Conservation (phyloP, 2,329 filamentous ascomycete species). For the Fusarium algeriense region DNA sequence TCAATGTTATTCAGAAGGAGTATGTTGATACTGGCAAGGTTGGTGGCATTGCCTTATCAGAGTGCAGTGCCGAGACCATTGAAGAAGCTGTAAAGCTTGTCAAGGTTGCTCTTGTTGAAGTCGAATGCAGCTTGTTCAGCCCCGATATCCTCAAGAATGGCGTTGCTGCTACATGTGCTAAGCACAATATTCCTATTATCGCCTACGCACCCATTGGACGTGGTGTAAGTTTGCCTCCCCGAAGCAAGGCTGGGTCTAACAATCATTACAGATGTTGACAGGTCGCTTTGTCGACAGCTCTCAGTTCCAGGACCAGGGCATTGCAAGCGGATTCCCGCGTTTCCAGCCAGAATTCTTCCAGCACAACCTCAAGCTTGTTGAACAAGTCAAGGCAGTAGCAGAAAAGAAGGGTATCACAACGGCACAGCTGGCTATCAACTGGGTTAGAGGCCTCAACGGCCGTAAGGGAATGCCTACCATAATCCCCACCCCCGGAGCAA, state of each 20-base stretch:
- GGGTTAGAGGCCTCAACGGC: conserved; percentile 66
- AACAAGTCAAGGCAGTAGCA: conserved; percentile 69
- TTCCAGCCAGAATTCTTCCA: conserved; percentile 74
- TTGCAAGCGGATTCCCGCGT: conserved; percentile 59
- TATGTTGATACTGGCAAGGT: conserved; percentile 66
- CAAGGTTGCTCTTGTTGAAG: conserved; percentile 63
- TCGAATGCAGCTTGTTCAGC: conserved; percentile 65
- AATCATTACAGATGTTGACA: conserved; percentile 45
- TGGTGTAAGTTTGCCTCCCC: conserved; percentile 53
- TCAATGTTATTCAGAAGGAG: conserved; percentile 58
- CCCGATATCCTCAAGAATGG: conserved; percentile 64
- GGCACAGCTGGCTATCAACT: conserved; percentile 75
- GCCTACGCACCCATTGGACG: conserved; percentile 79
- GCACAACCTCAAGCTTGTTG: conserved; percentile 72
- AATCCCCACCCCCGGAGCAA: conserved; percentile 76
- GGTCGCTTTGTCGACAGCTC: conserved; percentile 45
- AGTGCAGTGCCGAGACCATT: conserved; percentile 63
- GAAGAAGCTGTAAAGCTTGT: conserved; percentile 59
- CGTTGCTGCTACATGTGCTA: conserved; percentile 65
- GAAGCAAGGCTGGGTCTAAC: conserved; percentile 17
- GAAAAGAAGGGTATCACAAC: conserved; percentile 69
- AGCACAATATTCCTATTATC: conserved; percentile 76
- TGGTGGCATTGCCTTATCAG: conserved; percentile 65
- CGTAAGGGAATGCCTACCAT: conserved; percentile 67
- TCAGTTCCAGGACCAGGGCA: conserved; percentile 41